Conservation (phyloP, 2,329 filamentous ascomycete genomes). For the Sporothrix pallida region DNA sequence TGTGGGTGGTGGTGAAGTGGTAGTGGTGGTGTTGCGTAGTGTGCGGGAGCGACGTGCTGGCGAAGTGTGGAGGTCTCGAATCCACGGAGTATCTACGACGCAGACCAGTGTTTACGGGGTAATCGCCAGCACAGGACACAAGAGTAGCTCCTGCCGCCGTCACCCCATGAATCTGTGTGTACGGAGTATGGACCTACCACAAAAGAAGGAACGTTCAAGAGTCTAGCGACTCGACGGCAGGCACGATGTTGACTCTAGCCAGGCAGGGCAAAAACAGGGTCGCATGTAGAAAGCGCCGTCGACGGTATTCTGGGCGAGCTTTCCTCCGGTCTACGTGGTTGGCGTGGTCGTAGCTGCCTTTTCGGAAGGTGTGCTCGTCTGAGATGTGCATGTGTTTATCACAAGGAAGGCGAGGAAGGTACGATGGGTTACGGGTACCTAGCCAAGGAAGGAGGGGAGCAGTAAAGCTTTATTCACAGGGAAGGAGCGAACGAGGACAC, state of each 20-base stretch:
- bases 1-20: constrained; percentile 7
- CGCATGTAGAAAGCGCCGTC: constrained; percentile 4
- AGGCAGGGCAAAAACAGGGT: neutral
- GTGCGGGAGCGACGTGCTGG: constrained; percentile 25
- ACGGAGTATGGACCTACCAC: neutral
- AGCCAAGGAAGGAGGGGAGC: neutral
- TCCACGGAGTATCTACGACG: constrained; percentile 9
- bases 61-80: constrained; percentile 23
- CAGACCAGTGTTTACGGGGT: neutral
- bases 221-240: neutral
- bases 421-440: neutral
- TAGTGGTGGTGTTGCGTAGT: constrained; percentile 13
- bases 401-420: constrained; percentile 23
- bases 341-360: constrained; percentile 6
- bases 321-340: neutral
- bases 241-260: neutral
- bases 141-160: constrained; percentile 15
- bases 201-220: neutral
- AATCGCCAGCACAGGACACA: constrained; percentile 3
- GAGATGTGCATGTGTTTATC: constrained; percentile 19
- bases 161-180: neutral
- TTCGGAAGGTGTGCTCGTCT: neutral
- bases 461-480: neutral
- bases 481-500: constrained; percentile 22
- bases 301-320: neutral